Evolutionary conservation across 441 rosid genomes (phyloP), one percentile per base, ranked within the genome.

Genomic region (Dalechampia spathulata): DNA sequence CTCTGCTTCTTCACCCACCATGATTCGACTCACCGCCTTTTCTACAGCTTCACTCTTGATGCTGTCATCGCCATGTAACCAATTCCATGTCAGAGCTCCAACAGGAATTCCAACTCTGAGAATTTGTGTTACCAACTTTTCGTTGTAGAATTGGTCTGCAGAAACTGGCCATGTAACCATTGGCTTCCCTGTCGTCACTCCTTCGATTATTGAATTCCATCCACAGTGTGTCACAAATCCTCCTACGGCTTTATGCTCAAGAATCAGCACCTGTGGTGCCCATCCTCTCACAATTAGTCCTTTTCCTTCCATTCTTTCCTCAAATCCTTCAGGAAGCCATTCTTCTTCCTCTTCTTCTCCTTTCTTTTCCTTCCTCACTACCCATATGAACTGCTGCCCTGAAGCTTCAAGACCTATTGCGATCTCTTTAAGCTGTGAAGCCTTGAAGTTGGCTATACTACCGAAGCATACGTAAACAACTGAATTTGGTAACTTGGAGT

Each of bases 401-500:
- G 49, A 49, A 14, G 19, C 41, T 27, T 60, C 48, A 40, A 41
- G 60, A 5, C 25, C 60, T 19, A 17, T 6, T 2, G 60, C 60
- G 8, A 43, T 43, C 48, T 30, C 60, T 21, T 34, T 67, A 1
- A 76, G 61, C 71, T 85, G 87, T 32, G 58, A 45, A 10, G 59
- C 50, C 0, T 25, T 47, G 49, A 80, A 80, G n/a, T 39, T 50
- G 0, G 64, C 43, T 22, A 69, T 6, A 55, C 66, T 76, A 42
- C 87, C 89, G 17, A 82, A 85, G 30, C 87, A 75, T 14, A 80
- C 7, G 61, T 80, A 85, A 21, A 82, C 43, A 3, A 83, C 83
- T 23, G 83, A 82, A 27, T 64, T 70, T 45, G 69, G 60, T 56
- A 32, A 19, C 74, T 77, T 86, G 10, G 81, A 65, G 22, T 79